Percentiles rank a stretch among this genome's conserved stretches.
Evolutionary conservation across 208 protist genomes (phyloP).

Genomic region (Trypanosoma caninum): DNA sequence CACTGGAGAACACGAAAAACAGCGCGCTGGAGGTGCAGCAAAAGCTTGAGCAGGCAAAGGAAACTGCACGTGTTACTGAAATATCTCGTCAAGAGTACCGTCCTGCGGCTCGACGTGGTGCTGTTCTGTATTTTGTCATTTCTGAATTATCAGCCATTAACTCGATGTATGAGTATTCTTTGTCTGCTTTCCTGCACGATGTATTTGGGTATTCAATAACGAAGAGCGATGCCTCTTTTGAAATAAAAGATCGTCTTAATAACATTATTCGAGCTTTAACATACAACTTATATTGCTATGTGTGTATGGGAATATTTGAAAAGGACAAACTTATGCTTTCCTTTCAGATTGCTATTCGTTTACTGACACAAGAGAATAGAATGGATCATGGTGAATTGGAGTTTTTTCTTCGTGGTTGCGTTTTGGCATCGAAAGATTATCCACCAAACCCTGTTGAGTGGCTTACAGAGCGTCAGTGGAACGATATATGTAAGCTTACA

Average conservation of each 20-base stretch:
- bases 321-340: slow-evolving; percentile 98
- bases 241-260: slow-evolving; percentile 92
- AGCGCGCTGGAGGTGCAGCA: slow-evolving; percentile 95
- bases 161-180: slow-evolving; percentile 99
- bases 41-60: slow-evolving; percentile 94
- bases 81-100: slow-evolving; percentile 94
- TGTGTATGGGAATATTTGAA: slow-evolving; percentile 98
- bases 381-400: slow-evolving; percentile 92
- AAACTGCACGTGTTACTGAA: slow-evolving; percentile 95
- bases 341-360: slow-evolving; percentile 96
- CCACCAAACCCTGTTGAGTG: slow-evolving; percentile 85
- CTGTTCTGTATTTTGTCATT: slow-evolving; percentile 98
- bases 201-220: slow-evolving; percentile 96
- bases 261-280: slow-evolving; percentile 98
- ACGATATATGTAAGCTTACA: slow-evolving; percentile 91
- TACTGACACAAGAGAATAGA: slow-evolving; percentile 89
- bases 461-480: slow-evolving; percentile 96
- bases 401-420: slow-evolving; percentile 98
- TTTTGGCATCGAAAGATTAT: slow-evolving; percentile 91
- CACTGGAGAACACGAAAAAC: slow-evolving; percentile 98
- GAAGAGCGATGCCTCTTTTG: slow-evolving; percentile 89
- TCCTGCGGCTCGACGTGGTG: slow-evolving; percentile 95
- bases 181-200: slow-evolving; percentile 95
- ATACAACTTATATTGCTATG: slow-evolving; percentile 97
- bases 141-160: slow-evolving; percentile 94